Base-by-base conservation (phyloP, 179 eudicot species). In the Nepenthes alata region DNA sequence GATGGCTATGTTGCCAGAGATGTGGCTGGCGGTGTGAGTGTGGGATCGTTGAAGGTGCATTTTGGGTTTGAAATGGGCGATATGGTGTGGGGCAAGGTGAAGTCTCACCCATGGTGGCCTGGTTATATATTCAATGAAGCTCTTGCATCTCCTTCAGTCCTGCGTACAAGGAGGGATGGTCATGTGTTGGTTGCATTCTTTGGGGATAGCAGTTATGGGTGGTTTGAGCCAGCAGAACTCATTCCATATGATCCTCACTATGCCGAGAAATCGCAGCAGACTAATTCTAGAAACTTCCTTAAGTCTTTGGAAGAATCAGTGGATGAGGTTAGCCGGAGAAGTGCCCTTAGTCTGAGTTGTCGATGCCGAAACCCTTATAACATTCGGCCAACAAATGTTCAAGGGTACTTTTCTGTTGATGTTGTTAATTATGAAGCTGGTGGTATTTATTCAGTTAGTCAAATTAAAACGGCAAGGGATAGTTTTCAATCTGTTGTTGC, bases 101-200 rank as follows among this genome's bases (percentile, higher is more conserved):
- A 94, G 72, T 94, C 97, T 3, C 97, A 94, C 63, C 99, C 99
- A 1, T 94, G 99, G 99, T 94, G 99, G 99, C 99, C 99, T 0
- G 99, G 99, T 2, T 82, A 81, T 72, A 61, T 94, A 4, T 90
- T 65, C 55, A 72, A 74, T 59, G 95, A 94, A 51, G 82, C 81
- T 2, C 83, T 94, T 74, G 95, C 87, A 6, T 34, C 83, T 11
- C 59, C 80, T 47, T 73, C 86, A 5, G 97, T 94, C 63, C 75
- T 86, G 16, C 74, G 94, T 60, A 69, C 81, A 16, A 89, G 83
- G 78, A 82, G 77, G 58, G 83, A 79, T 49, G 99, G 95, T 2
- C 78, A 76, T 59, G 73, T 87, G 52, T 78, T 94, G 83, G 95
- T 90, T 57, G 99, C 99, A 1, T 94, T 93, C 74, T 94, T 83